These are phyloP conservation scores for Sanghuangporus sanghuang DNA, from an alignment of 1,284 basidiomycete species.

Conservation along the genomic window DNA sequence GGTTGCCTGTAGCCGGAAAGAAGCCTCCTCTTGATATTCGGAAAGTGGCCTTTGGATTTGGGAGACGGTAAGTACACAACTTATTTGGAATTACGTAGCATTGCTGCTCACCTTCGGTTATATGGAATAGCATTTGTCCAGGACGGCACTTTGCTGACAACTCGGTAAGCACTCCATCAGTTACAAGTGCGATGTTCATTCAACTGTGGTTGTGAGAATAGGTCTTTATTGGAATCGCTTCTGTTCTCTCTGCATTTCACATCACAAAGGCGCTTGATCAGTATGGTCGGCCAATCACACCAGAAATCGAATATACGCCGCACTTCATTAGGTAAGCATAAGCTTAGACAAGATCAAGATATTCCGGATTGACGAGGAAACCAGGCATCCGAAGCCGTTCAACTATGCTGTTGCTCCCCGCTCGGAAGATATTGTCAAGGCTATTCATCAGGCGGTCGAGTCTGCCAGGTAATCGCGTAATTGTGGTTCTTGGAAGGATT, in stretches of 20 bases:
- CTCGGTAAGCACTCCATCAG: neutral
- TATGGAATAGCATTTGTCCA: conserved; percentile 17
- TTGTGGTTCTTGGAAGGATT: too few relatives aligned
- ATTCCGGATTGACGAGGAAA: neutral
- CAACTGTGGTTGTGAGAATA: neutral
- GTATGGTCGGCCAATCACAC: conserved; percentile 7
- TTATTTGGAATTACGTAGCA: neutral
- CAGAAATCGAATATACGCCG: neutral
- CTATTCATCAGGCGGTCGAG: conserved; percentile 8
- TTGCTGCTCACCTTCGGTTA: neutral
- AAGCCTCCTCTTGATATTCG: conserved; percentile 1
- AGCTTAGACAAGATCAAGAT: neutral
- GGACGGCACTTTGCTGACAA: conserved; percentile 12
- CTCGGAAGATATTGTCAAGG: neutral
- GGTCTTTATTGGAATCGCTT: conserved; percentile 11
- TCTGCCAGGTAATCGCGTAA: neutral
- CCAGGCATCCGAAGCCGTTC: conserved; percentile 13
- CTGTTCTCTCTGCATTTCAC: conserved; percentile 9
- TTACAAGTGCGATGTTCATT: neutral
- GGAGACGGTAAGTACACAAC: conserved; percentile 1
- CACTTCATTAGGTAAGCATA: conserved; percentile 4
- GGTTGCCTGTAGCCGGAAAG: conserved; percentile 4
- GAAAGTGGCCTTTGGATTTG: conserved; percentile 16
- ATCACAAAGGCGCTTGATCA: conserved; percentile 12
- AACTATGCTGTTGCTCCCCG: conserved; percentile 13